Evolutionary conservation across 768 basidiomycete genomes (phyloP).

Genomic region (Basidioascus undulatus): DNA sequence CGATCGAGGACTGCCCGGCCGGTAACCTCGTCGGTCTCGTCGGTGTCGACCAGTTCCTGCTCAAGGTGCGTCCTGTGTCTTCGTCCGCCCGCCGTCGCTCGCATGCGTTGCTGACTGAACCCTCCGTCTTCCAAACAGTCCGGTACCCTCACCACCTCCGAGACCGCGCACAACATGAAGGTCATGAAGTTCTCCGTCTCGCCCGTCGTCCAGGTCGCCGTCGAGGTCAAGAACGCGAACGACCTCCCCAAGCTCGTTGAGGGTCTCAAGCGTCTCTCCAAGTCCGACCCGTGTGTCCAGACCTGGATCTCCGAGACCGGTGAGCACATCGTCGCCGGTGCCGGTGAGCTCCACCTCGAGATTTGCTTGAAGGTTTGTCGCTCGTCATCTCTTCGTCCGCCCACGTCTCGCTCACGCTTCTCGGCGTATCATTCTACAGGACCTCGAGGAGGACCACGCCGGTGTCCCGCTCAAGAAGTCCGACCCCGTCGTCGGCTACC

Average conservation of each 20-base stretch:
- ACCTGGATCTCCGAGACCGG: constrained; percentile 76
- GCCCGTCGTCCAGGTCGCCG: constrained; percentile 93
- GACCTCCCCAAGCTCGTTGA: constrained; percentile 99
- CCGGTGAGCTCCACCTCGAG: constrained; percentile 96
- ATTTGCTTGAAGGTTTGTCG: constrained; percentile 78
- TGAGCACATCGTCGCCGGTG: constrained; percentile 97
- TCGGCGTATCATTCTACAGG: constrained; percentile 24
- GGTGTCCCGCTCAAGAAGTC: constrained; percentile 97
- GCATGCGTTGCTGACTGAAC: no score
- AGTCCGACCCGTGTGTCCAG: constrained; percentile 98
- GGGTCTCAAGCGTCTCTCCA: constrained; percentile 98
- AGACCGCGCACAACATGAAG: constrained; percentile 99
- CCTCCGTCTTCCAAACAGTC: no score
- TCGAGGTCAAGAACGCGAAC: constrained; percentile 98
- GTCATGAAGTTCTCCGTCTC: constrained; percentile 99
- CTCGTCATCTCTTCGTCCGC: background rate
- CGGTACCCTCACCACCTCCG: constrained; percentile 88
- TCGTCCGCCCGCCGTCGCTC: no score
- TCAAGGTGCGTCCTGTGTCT: no score
- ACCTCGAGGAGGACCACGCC: constrained; percentile 97
- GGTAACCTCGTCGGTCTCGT: constrained; percentile 98
- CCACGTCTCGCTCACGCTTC: background rate
- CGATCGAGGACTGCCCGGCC: constrained; percentile 95
- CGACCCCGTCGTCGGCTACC: constrained; percentile 84
- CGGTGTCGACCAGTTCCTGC: constrained; percentile 98